Base-by-base conservation (phyloP, 2,329 filamentous ascomycete genomes). In the Trichocomaceae sp. region DNA sequence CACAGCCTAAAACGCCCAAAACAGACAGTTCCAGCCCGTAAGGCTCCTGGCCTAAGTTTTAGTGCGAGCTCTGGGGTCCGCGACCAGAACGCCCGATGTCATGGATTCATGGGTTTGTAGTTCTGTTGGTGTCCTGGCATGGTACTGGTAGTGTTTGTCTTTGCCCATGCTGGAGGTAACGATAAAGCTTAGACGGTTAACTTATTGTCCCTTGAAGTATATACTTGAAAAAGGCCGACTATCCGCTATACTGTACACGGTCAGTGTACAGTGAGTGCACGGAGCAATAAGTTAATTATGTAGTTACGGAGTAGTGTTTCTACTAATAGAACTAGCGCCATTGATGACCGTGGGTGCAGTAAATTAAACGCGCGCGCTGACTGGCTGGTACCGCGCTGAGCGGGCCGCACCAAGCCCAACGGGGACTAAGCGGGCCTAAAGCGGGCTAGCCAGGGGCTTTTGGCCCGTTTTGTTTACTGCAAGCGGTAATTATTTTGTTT, bases 361-460 rank as follows among this genome's bases (percentile, higher is more conserved):
- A 35, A 5, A 41, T 39, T 13, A 50, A 50, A 50, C 35, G 17
- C 13, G 31, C 31, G 31, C 31, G 2, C 31, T 35, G 31, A 35
- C 31, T 35, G 31, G 31, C 31, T n/a, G 17, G n/a, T 7, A 6
- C 10, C 8, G 5, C 3, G 13, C 35, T 6, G 22, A n/a, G 19
- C 10, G 41, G 9, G 19, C n/a, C 7, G 37, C 19, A 19, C 37
- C 22, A 23, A 17, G n/a, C 33, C 47, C 41, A 50, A 50, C n/a
- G 22, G 13, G 8, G 47, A 35, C 33, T 50, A 50, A 50, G 26
- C 26, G 26, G 31, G 31, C 31, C 31, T 3, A 3, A 35, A 31
- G 35, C 26, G 22, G 48, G 15, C 35, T 50, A 50, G 48, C 48
- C 48, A 50, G 48, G 48, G 48, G 48, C 41, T 50, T 20, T 15